Evolutionary conservation across 352 stramenopile genomes (phyloP).

Genomic region (Phytophthora uliginosa): DNA sequence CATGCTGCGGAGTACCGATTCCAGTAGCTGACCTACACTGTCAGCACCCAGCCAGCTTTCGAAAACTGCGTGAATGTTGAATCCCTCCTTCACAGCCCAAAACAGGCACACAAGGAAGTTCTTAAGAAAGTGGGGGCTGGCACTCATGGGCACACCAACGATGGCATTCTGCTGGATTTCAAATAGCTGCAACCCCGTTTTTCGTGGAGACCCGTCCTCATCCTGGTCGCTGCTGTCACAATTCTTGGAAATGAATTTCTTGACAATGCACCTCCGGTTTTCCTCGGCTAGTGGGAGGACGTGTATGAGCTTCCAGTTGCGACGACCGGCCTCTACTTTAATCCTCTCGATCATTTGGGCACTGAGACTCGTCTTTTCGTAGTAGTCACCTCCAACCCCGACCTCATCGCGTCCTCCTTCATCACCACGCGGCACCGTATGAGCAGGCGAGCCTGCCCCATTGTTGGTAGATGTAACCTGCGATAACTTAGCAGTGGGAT

Average conservation of each 20-base stretch:
- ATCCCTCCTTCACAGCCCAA: conserved; percentile 79
- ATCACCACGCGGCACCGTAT: conserved; percentile 14
- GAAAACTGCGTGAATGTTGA: conserved; percentile 77
- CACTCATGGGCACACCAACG: conserved; percentile 57
- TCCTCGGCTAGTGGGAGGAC: conserved; percentile 69
- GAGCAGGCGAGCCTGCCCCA: background rate
- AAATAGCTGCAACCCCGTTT: conserved; percentile 65
- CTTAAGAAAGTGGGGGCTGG: conserved; percentile 75
- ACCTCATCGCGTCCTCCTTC: conserved; percentile 28
- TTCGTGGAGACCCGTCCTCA: background rate
- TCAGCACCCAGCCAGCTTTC: conserved; percentile 71
- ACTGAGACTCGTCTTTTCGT: conserved; percentile 66
- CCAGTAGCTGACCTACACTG: conserved; percentile 64
- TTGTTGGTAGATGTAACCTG: conserved; percentile 13
- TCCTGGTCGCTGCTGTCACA: conserved; percentile 26
- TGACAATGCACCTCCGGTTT: conserved; percentile 64
- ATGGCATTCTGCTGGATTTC: conserved; percentile 85
- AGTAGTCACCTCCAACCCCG: conserved; percentile 53
- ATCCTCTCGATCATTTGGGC: conserved; percentile 87
- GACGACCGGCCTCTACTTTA: conserved; percentile 82
- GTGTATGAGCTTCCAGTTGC: conserved; percentile 80
- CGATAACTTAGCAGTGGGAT: conserved; percentile 56
- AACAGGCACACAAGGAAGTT: conserved; percentile 63
- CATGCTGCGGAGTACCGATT: conserved; percentile 77
- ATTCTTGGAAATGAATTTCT: conserved; percentile 67